phyloP scores from a whole-genome alignment of 768 basidiomycete genomes.

The Peribolospora kevripleyi region DNA sequence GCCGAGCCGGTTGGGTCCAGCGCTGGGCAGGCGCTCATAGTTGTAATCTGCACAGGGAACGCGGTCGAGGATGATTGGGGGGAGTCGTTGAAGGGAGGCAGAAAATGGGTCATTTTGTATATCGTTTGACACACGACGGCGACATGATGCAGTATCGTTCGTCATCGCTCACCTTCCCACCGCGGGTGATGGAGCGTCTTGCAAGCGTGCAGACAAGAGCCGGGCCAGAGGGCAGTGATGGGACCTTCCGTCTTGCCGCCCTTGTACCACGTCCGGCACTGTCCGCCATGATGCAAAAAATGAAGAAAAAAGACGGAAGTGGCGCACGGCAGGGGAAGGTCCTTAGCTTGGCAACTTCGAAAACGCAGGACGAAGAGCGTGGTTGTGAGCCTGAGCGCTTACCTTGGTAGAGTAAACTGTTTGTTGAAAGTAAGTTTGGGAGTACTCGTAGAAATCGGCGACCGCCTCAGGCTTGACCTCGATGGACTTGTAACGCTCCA shows the following conservation, averaged over 20 bases:
- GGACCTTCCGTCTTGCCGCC: constrained; percentile 24
- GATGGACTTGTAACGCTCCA: constrained; percentile 38
- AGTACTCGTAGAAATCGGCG: constrained; percentile 35
- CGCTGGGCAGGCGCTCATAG: constrained; percentile 26
- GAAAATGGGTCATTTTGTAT: too few species aligned
- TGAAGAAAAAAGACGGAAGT: not conserved
- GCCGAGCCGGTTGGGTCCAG: constrained; percentile 27
- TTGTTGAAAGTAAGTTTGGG: constrained; percentile 19
- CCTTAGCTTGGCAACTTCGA: constrained; percentile 35
- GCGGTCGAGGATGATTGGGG: too few species aligned
- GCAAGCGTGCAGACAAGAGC: constrained; percentile 30
- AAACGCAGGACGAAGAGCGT: not conserved
- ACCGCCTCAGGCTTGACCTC: constrained; percentile 37
- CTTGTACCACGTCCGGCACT: not conserved
- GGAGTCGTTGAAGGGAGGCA: too few species aligned
- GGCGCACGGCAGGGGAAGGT: constrained; percentile 13
- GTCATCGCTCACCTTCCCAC: constrained; percentile 29
- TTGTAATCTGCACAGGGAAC: constrained; percentile 6
- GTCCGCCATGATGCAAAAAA: not conserved
- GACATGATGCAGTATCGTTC: constrained; percentile 14
- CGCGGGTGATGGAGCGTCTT: constrained; percentile 31
- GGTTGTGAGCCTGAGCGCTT: constrained; percentile 17
- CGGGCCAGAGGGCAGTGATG: constrained; percentile 34
- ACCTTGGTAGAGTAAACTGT: constrained; percentile 37
- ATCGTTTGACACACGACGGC: not conserved